phyloP scores from a whole-genome alignment of 805 yeast species.

The Candida pseudoglaebosa region DNA sequence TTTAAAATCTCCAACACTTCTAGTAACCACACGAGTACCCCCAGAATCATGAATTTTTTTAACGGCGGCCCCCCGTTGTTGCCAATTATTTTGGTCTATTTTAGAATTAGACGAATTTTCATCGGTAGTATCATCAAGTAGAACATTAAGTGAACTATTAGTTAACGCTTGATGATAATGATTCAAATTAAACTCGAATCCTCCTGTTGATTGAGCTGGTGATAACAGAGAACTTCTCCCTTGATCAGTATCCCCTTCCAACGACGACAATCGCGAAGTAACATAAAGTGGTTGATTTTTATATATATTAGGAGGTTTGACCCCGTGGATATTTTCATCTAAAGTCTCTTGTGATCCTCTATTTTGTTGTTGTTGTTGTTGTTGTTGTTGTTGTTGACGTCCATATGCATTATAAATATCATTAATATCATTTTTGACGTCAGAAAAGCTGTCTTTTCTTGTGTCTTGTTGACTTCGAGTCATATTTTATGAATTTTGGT shows the following conservation, averaged over 20 bases:
- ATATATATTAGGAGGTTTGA: constrained; percentile 1
- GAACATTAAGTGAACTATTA: constrained; percentile 33
- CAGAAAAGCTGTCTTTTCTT: constrained; percentile 12
- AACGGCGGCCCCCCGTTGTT: constrained; percentile 33
- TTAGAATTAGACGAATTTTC: constrained; percentile 3
- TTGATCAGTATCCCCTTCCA: constrained; percentile 12
- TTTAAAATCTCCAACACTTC: constrained; percentile 38
- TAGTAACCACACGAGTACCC: constrained; percentile 23
- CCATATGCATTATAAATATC: constrained; percentile 21
- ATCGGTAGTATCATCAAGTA: constrained; percentile 26
- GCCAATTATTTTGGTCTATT: constrained; percentile 25
- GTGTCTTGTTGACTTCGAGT: neutral
- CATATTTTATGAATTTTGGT: neutral
- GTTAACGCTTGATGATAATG: constrained; percentile 20
- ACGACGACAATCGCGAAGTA: constrained; percentile 21
- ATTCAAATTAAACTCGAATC: constrained; percentile 29
- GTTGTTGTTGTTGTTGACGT: constrained; percentile 4
- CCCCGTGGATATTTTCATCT: constrained; percentile 17
- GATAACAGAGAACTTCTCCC: constrained; percentile 27
- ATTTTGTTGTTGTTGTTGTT: constrained; percentile 4
- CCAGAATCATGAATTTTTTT: constrained; percentile 14
- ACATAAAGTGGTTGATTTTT: constrained; percentile 14
- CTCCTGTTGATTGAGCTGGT: constrained; percentile 22
- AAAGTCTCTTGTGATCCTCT: constrained; percentile 23
- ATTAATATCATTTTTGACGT: constrained; percentile 22